Evolutionary conservation across 164 flowering plant genomes (phyloP).

Genomic region (Warburgia ugandensis): DNA sequence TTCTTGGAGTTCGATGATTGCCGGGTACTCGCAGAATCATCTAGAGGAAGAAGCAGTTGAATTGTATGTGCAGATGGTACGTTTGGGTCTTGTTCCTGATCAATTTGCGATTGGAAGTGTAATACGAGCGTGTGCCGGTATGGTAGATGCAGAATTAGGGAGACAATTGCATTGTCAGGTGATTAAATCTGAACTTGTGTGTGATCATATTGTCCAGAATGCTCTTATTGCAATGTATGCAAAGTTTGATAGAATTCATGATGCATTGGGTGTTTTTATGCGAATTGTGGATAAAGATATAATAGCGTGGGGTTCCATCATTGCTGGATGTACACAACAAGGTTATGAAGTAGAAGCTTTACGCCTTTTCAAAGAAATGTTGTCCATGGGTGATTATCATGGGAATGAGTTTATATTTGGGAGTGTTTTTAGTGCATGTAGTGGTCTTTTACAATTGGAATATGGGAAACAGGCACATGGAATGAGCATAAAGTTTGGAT

Average conservation of each 20-base stretch:
- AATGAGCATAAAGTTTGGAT: constrained; percentile 51
- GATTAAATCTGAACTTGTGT: constrained; percentile 37
- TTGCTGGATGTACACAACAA: constrained; percentile 50
- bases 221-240: constrained; percentile 66
- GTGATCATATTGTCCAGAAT: constrained; percentile 40
- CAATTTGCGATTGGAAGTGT: constrained; percentile 52
- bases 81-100: constrained; percentile 42
- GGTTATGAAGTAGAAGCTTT: constrained; percentile 48
- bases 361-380: constrained; percentile 44
- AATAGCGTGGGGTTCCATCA: constrained; percentile 67
- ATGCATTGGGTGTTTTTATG: constrained; percentile 40
- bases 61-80: constrained; percentile 38
- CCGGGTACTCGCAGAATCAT: constrained; percentile 52
- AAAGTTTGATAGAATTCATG: constrained; percentile 31
- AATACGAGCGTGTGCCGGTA: constrained; percentile 43
- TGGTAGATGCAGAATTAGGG: constrained; percentile 31
- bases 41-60: constrained; percentile 33
- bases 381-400: constrained; percentile 21
- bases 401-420: constrained; percentile 68
- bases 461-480: constrained; percentile 57
- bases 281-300: constrained; percentile 40
- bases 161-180: constrained; percentile 55
- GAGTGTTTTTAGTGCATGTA: constrained; percentile 60
- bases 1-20: constrained; percentile 65
- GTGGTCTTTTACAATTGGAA: constrained; percentile 33